Conservation (phyloP, 495 filamentous ascomycete genomes). For the Penicillium odoratum region DNA sequence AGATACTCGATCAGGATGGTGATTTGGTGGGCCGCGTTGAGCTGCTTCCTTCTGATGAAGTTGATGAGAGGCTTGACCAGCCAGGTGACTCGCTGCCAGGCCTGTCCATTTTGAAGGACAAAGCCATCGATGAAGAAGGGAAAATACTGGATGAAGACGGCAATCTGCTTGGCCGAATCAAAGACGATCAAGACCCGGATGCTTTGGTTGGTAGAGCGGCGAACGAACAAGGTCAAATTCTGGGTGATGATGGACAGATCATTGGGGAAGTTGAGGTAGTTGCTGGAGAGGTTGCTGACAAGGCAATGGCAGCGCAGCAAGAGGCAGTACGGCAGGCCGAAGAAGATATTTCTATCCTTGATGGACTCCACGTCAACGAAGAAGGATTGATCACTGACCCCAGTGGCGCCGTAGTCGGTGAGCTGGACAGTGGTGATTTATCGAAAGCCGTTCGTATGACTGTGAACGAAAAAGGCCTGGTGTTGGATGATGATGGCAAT, state of each 20-base stretch:
- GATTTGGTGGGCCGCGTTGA: slow-evolving; percentile 27
- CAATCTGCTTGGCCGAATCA: not conserved
- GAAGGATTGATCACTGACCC: not conserved
- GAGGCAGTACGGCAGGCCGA: not conserved
- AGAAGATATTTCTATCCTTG: not conserved
- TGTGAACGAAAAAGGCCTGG: slow-evolving; percentile 1
- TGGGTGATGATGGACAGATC: not conserved
- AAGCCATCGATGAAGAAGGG: not conserved
- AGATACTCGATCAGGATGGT: slow-evolving; percentile 34
- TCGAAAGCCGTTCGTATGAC: not conserved
- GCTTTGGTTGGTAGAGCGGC: not conserved
- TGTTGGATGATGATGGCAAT: slow-evolving; percentile 2
- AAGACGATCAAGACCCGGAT: not conserved
- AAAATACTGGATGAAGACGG: not conserved
- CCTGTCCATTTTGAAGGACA: not conserved
- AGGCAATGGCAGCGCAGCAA: not conserved
- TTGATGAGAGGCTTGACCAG: not conserved
- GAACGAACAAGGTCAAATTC: not conserved
- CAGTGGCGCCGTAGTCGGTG: not conserved
- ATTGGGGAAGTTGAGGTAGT: not conserved
- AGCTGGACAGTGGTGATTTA: not conserved
- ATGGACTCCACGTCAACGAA: not conserved
- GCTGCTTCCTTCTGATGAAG: not conserved
- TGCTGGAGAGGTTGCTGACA: not conserved
- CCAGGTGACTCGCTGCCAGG: not conserved